These are phyloP conservation scores for Populus hybrid DNA, from an alignment of 441 rosid species.

Conservation along the genomic window DNA sequence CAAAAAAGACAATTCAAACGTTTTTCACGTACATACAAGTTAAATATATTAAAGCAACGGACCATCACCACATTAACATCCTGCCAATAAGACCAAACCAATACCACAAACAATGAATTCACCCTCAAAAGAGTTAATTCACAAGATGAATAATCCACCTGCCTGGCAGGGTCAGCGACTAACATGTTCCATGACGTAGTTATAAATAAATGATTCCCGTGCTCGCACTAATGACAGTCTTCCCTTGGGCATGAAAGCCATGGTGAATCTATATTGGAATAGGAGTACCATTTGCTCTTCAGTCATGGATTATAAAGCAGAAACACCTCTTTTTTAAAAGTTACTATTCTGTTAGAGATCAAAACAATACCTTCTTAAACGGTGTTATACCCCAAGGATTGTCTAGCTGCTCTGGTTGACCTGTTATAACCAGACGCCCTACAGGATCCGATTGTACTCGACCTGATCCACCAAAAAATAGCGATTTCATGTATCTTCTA, in stretches of 20 bases:
- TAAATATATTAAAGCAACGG: neutral
- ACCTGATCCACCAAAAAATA: slow-evolving; percentile 41
- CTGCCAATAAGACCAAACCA: neutral
- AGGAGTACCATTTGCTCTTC: neutral
- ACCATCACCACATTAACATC: neutral
- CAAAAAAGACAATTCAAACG: slow-evolving; percentile 3
- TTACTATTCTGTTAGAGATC: neutral
- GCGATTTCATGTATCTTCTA: neutral
- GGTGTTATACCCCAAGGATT: slow-evolving; percentile 98
- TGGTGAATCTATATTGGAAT: neutral
- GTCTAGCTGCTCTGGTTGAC: slow-evolving; percentile 78
- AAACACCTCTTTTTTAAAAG: neutral
- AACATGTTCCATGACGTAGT: neutral
- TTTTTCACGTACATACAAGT: neutral
- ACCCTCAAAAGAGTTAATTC: neutral
- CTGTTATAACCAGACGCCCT: slow-evolving; percentile 80
- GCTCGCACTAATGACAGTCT: neutral
- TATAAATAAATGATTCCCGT: neutral
- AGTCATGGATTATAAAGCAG: neutral
- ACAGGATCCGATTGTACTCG: slow-evolving; percentile 89
- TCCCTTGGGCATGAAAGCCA: neutral
- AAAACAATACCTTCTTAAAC: slow-evolving; percentile 66
- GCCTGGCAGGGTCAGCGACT: neutral
- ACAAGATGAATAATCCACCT: neutral
- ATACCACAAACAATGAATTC: neutral